A percentile compares a stretch with the other conserved stretches of the same genome.
phyloP scores from a whole-genome alignment of 768 basidiomycete species.

The Phaeotremella skinneri region DNA sequence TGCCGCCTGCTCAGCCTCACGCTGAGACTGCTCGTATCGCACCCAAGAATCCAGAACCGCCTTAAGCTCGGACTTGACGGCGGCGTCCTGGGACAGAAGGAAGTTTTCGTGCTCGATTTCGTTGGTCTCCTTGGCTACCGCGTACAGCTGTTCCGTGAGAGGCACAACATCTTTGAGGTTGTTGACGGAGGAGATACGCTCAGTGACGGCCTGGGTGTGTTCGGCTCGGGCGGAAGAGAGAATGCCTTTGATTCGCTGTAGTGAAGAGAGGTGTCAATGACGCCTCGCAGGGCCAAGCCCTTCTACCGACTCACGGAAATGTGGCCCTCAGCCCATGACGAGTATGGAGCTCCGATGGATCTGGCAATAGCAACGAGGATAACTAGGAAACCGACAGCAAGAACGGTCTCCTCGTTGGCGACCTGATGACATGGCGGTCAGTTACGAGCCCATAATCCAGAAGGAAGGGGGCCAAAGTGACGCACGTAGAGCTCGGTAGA shows the following conservation, averaged over 20 bases:
- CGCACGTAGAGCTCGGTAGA: conserved; percentile 87
- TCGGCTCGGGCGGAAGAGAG: conserved; percentile 77
- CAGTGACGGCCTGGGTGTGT: conserved; percentile 89
- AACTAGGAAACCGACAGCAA: conserved; percentile 78
- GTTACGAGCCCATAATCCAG: not conserved
- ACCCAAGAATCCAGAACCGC: conserved; percentile 96
- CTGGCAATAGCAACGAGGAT: conserved; percentile 73
- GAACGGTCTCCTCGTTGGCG: conserved; percentile 91
- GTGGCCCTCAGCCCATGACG: conserved; percentile 85
- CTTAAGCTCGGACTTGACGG: conserved; percentile 84
- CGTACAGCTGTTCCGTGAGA: conserved; percentile 84
- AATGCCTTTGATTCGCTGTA: conserved; percentile 68
- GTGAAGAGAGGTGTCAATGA: not conserved
- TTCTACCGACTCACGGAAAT: conserved; percentile 60
- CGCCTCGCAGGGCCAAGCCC: not conserved
- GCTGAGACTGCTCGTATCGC: conserved; percentile 91
- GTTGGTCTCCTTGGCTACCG: conserved; percentile 94
- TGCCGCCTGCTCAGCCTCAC: conserved; percentile 93
- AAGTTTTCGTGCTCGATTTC: conserved; percentile 85
- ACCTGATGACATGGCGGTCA: conserved; percentile 50
- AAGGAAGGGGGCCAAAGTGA: not conserved
- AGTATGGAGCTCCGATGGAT: conserved; percentile 75
- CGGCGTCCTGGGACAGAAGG: conserved; percentile 82
- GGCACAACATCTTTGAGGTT: conserved; percentile 95
- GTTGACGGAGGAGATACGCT: conserved; percentile 84